Evolutionary conservation across 2,329 filamentous ascomycete species (phyloP).

Genomic region (Ophiocordyceps robertsii): DNA sequence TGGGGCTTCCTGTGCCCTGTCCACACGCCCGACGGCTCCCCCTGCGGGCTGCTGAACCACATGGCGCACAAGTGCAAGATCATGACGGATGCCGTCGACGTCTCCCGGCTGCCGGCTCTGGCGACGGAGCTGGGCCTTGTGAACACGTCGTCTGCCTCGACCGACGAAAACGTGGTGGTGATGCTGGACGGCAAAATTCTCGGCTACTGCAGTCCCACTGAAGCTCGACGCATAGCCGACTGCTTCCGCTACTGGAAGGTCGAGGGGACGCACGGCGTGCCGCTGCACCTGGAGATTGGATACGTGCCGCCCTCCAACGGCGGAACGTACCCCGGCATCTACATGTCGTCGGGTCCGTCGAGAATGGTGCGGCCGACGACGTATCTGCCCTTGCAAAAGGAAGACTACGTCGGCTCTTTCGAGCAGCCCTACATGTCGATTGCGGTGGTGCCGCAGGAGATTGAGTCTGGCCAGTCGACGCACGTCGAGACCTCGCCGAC

Average conservation of each 20-base stretch:
- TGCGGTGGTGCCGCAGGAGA: conserved; percentile 76
- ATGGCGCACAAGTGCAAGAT: conserved; percentile 90
- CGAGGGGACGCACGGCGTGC: conserved; percentile 67
- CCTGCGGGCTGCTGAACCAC: conserved; percentile 91
- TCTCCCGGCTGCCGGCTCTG: conserved; percentile 58
- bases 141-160: conserved; percentile 60
- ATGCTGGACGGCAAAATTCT: conserved; percentile 84
- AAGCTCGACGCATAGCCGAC: conserved; percentile 70
- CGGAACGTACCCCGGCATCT: conserved; percentile 93
- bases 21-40: conserved; percentile 90
- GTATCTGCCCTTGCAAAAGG: conserved; percentile 73
- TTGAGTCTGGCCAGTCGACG: conserved; percentile 76
- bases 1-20: conserved; percentile 98
- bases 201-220: conserved; percentile 77
- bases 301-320: conserved; percentile 78
- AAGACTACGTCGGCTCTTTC: conserved; percentile 82
- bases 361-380: conserved; percentile 87
- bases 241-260: conserved; percentile 94
- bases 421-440: conserved; percentile 99
- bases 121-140: conserved; percentile 70
- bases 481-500: conserved; percentile 93
- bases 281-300: conserved; percentile 77
- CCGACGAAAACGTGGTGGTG: conserved; percentile 74
- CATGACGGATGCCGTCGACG: conserved; percentile 61
- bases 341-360: conserved; percentile 76